Conservation (phyloP, 495 filamentous ascomycete species). For the Terfezia boudieri region DNA sequence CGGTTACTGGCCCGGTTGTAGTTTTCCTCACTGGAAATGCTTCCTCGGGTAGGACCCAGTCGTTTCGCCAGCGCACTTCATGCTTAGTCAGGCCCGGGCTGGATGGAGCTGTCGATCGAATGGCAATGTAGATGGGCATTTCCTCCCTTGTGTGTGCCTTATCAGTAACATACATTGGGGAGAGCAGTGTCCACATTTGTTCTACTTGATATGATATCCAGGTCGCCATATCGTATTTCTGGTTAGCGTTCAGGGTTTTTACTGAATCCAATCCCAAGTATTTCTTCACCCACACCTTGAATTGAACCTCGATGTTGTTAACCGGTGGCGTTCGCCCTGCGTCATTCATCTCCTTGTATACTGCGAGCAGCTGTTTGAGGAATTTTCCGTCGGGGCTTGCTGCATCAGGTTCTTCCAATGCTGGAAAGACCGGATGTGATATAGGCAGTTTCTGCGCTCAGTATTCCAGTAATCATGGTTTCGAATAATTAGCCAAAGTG, state of each 20-base stretch:
- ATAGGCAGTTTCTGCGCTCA: no score
- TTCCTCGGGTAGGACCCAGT: not conserved
- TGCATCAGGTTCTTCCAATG: no score
- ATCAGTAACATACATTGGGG: not conserved
- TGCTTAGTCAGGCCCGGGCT: not conserved
- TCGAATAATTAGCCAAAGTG: no score
- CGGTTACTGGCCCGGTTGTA: not conserved
- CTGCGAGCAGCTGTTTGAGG: not conserved
- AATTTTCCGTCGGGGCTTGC: no score
- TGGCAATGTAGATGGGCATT: not conserved
- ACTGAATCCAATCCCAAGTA: not conserved
- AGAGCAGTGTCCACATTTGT: not conserved
- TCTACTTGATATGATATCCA: not conserved
- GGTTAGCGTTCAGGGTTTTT: not conserved
- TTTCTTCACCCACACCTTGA: not conserved
- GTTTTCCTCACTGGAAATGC: not conserved
- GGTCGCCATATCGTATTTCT: not conserved
- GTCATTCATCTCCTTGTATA: not conserved
- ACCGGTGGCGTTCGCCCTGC: not conserved
- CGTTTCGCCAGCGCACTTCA: not conserved
- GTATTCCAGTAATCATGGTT: no score
- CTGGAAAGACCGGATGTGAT: no score
- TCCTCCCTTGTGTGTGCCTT: not conserved
- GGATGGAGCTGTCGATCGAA: not conserved
- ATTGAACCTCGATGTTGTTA: conserved; percentile 1